Conservation (phyloP, 257 asterid species). For the Marsdenia floribunda region DNA sequence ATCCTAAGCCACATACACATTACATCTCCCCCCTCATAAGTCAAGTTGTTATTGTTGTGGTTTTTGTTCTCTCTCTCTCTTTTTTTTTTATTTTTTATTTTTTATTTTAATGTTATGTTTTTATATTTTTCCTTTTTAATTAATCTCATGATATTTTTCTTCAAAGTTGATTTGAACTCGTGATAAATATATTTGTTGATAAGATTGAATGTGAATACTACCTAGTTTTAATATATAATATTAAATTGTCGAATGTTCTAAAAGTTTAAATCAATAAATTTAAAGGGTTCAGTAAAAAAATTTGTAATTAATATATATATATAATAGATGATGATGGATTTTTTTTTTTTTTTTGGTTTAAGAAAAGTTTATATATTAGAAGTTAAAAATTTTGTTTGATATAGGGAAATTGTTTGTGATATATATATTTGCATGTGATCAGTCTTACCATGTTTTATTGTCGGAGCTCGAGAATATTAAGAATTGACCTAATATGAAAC, state of each 20-base stretch:
- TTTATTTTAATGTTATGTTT: no score
- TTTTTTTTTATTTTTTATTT: background rate
- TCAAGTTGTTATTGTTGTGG: no score
- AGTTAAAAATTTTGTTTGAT: background rate
- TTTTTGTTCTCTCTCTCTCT: no score
- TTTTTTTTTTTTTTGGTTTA: background rate
- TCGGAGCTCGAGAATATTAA: constrained; percentile 2
- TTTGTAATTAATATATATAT: background rate
- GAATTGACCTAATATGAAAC: background rate
- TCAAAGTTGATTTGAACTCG: no score
- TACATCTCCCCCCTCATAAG: background rate
- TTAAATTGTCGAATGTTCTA: no score
- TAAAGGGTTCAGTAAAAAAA: background rate
- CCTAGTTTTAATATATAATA: no score
- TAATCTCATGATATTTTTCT: no score
- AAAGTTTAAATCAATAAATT: no score
- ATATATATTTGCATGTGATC: background rate
- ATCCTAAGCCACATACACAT: constrained; percentile 17
- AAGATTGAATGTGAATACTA: no score
- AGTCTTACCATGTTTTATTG: background rate
- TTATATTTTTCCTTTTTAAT: no score
- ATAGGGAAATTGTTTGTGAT: background rate
- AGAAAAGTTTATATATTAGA: background rate
- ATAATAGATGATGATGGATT: no score
- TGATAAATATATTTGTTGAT: no score